A percentile compares a stretch with the other conserved stretches of the same genome.
phyloP scores from a whole-genome alignment of 768 basidiomycete genomes.

The Xerocomellus amylosporus region DNA sequence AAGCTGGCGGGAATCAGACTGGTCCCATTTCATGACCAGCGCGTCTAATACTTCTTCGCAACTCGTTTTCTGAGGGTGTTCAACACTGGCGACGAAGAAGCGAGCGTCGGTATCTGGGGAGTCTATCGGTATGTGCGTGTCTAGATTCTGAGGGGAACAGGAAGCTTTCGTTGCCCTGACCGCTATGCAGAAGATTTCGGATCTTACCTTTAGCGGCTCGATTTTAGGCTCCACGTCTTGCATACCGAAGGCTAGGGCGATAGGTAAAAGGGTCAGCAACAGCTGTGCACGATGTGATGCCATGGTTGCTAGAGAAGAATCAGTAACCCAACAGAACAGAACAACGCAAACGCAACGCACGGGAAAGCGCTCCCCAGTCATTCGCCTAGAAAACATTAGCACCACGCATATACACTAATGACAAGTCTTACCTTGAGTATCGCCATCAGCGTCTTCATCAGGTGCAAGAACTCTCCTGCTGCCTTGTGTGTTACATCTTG shows the following conservation, averaged over 20 bases:
- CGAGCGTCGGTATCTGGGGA: constrained; percentile 33
- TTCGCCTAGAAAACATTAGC: constrained; percentile 41
- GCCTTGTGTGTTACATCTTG: constrained; percentile 47
- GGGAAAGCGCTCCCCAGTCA: constrained; percentile 61
- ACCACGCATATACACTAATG: not conserved
- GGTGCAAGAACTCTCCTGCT: constrained; percentile 53
- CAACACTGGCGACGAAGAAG: constrained; percentile 33
- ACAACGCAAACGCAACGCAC: constrained; percentile 40
- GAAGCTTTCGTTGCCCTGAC: not conserved
- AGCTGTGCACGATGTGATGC: constrained; percentile 44
- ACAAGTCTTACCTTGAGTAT: constrained; percentile 49
- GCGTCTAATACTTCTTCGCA: constrained; percentile 10
- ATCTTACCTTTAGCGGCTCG: constrained; percentile 49
- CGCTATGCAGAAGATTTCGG: not conserved
- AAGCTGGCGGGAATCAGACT: constrained; percentile 32
- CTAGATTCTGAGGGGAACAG: constrained; percentile 44
- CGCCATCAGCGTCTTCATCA: constrained; percentile 62
- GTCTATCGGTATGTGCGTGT: constrained; percentile 44
- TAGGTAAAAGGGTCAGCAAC: constrained; percentile 40
- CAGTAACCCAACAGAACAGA: not conserved
- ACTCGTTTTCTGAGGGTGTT: constrained; percentile 10
- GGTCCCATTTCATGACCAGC: constrained; percentile 32
- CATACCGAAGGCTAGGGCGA: constrained; percentile 48
- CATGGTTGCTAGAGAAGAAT: constrained; percentile 39
- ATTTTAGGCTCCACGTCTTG: constrained; percentile 42